These are phyloP conservation scores for Cudoniella acicularis DNA, from an alignment of 495 filamentous ascomycete genomes.

Conservation along the genomic window DNA sequence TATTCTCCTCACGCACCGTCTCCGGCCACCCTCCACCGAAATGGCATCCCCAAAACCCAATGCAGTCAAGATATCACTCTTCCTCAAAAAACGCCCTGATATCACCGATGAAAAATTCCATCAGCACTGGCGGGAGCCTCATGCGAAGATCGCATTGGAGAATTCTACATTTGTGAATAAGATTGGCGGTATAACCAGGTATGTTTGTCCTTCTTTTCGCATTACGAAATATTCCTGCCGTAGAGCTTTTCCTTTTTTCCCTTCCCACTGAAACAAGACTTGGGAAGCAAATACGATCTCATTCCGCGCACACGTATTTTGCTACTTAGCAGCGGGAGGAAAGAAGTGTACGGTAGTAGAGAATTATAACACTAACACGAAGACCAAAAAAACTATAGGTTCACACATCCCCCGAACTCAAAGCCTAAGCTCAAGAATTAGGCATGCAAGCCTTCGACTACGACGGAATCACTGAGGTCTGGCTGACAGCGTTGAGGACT, in stretches of 20 bases:
- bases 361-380: no score
- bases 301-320: no score
- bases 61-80: not conserved
- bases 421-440: not conserved
- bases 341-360: no score
- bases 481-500: slow-evolving; percentile 2
- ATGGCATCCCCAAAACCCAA: not conserved
- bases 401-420: slow-evolving; percentile 6
- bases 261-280: no score
- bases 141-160: not conserved
- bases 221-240: no score
- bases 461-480: slow-evolving; percentile 6
- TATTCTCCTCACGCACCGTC: no score
- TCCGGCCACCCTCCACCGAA: not conserved
- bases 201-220: not conserved
- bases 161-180: not conserved
- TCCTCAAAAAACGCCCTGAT: not conserved
- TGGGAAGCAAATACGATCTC: no score
- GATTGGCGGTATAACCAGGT: not conserved
- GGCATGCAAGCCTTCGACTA: not conserved
- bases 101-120: not conserved
- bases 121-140: not conserved
- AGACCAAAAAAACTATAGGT: no score
- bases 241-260: no score
- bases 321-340: no score